A percentile compares a stretch with the other conserved stretches of the same genome.
phyloP scores from a whole-genome alignment of 768 basidiomycete species.

The Amanita exitialis region DNA sequence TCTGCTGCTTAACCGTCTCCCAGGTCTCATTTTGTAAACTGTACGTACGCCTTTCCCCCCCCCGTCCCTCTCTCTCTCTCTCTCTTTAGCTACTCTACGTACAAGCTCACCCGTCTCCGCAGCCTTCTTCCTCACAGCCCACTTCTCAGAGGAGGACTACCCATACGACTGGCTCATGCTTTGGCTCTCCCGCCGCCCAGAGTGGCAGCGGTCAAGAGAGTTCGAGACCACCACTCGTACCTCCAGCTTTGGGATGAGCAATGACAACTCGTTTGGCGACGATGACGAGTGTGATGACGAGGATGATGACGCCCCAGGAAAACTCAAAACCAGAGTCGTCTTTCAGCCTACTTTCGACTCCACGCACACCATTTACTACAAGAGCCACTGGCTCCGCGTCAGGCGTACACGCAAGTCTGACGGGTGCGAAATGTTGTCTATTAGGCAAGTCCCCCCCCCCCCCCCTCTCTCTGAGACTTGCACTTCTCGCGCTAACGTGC shows the following conservation, averaged over 20 bases:
- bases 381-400: constrained; percentile 76
- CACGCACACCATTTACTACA: constrained; percentile 83
- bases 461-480: too few species aligned
- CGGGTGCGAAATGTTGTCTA: constrained; percentile 64
- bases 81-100: constrained; percentile 6
- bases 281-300: constrained; percentile 21
- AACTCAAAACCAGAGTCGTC: constrained; percentile 69
- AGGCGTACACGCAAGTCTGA: constrained; percentile 61
- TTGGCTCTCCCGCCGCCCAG: constrained; percentile 75
- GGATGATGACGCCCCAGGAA: constrained; percentile 32
- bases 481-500: background rate
- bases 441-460: constrained; percentile 37
- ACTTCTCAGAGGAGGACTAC: constrained; percentile 85
- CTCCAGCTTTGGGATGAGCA: constrained; percentile 45
- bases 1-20: constrained; percentile 5
- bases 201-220: constrained; percentile 85
- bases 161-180: constrained; percentile 91
- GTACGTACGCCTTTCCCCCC: constrained; percentile 34
- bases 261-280: constrained; percentile 44
- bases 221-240: constrained; percentile 82
- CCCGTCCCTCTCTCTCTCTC: too few species aligned
- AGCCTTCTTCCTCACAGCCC: constrained; percentile 85
- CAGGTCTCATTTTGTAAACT: constrained; percentile 83
- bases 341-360: constrained; percentile 86
- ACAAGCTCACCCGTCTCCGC: constrained; percentile 13